These are phyloP conservation scores for Noccaea caerulescens DNA, from an alignment of 345 rosid genomes.

Conservation along the genomic window DNA sequence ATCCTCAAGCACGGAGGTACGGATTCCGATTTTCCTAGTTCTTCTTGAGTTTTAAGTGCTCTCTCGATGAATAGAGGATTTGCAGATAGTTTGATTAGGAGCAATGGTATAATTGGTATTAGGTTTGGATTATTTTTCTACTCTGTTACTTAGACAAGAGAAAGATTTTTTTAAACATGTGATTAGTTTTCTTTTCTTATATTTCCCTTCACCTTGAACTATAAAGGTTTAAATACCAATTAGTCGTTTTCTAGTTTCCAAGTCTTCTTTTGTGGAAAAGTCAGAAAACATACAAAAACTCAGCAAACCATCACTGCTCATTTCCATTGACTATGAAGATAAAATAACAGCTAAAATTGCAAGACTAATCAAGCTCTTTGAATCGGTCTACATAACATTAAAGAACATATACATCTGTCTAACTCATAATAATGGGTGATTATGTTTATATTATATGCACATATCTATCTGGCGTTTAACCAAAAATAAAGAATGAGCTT, in stretches of 20 bases:
- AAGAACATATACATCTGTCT: constrained; percentile 24
- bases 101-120: neutral
- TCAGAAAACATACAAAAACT: constrained; percentile 28
- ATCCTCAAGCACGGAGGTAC: neutral
- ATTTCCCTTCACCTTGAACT: neutral
- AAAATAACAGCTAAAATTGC: constrained; percentile 38
- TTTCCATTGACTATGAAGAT: constrained; percentile 37
- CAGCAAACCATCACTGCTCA: constrained; percentile 2
- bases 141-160: constrained; percentile 15
- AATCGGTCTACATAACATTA: constrained; percentile 36
- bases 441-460: constrained; percentile 26
- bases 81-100: constrained; percentile 1
- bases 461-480: constrained; percentile 21
- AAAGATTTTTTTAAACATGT: neutral
- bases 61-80: neutral
- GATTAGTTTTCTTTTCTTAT: constrained; percentile 7
- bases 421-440: constrained; percentile 17
- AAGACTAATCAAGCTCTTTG: constrained; percentile 41
- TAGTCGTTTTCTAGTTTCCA: constrained; percentile 23
- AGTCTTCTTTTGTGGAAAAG: constrained; percentile 30
- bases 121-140: constrained; percentile 7
- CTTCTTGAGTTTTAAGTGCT: constrained; percentile 3
- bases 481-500: neutral
- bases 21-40: neutral
- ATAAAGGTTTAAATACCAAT: neutral